These are phyloP conservation scores for Emmonsia crescens DNA, from an alignment of 2,329 filamentous ascomycete species.

Conservation along the genomic window DNA sequence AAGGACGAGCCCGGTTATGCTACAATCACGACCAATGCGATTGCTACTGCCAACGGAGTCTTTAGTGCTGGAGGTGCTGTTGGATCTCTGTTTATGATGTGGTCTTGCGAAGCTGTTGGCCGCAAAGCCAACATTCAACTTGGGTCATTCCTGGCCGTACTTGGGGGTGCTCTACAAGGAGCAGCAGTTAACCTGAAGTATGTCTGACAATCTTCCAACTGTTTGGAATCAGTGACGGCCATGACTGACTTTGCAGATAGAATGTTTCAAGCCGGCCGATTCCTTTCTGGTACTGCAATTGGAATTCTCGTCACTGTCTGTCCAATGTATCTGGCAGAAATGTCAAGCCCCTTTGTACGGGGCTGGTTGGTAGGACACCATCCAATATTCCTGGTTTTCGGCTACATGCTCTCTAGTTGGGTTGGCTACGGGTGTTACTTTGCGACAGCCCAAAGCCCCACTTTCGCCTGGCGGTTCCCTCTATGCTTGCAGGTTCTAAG, in stretches of 20 bases:
- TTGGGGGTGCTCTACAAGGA: conserved; percentile 39
- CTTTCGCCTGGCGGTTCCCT: conserved; percentile 39
- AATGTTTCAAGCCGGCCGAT: conserved; percentile 38
- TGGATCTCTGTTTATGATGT: conserved; percentile 41
- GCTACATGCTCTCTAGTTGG: conserved; percentile 37
- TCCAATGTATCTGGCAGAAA: conserved; percentile 37
- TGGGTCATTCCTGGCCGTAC: conserved; percentile 33
- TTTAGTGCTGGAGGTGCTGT: conserved; percentile 41
- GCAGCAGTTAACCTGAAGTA: conserved; percentile 36
- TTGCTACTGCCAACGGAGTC: conserved; percentile 40
- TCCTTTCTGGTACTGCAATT: conserved; percentile 34
- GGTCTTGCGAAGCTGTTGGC: conserved; percentile 37
- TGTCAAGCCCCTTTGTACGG: conserved; percentile 31
- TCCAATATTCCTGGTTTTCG: conserved; percentile 39
- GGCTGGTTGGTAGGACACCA: conserved; percentile 39
- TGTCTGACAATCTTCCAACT: conserved; percentile 5
- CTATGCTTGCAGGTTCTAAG: conserved; percentile 32
- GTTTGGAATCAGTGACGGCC: not conserved
- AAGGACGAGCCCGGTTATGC: conserved; percentile 36
- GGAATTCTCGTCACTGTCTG: conserved; percentile 35
- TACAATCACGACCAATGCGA: conserved; percentile 37
- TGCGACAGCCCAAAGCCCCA: conserved; percentile 23
- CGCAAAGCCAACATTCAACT: conserved; percentile 39
- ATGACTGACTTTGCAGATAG: conserved; percentile 12
- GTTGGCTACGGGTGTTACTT: conserved; percentile 38